Percentiles rank a stretch among this genome's conserved stretches.
These are phyloP conservation scores for Phytophthora uliginosa DNA, from an alignment of 352 stramenopile species.

Conservation along the genomic window DNA sequence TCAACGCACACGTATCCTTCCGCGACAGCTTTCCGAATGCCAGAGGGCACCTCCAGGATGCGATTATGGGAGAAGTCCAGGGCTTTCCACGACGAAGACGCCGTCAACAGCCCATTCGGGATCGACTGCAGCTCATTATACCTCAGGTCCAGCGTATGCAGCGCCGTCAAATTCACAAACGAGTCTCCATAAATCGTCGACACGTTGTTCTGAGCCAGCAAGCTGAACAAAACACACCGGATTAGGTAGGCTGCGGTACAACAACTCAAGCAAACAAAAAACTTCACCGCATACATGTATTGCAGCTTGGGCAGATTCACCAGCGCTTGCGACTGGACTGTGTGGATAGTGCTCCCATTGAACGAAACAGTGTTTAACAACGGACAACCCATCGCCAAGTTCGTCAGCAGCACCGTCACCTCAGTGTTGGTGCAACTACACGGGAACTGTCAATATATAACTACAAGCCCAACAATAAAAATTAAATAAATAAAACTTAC, in stretches of 20 bases:
- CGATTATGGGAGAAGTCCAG: conserved; percentile 69
- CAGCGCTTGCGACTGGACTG: conserved; percentile 53
- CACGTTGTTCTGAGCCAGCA: conserved; percentile 57
- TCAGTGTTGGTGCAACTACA: conserved; percentile 55
- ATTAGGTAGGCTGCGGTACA: neutral
- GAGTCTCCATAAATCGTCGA: conserved; percentile 48
- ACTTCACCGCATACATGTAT: conserved; percentile 39
- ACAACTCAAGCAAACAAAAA: neutral
- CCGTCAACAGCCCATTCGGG: conserved; percentile 47
- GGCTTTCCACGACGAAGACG: conserved; percentile 59
- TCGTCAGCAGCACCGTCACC: conserved; percentile 41
- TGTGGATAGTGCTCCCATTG: conserved; percentile 57
- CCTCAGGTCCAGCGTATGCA: conserved; percentile 70
- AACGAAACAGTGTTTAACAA: conserved; percentile 50
- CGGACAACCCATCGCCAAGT: conserved; percentile 50
- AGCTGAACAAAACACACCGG: conserved; percentile 26
- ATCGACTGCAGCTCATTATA: conserved; percentile 60
- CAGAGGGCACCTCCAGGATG: conserved; percentile 47
- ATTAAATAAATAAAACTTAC: conserved; percentile 31
- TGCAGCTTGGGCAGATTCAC: conserved; percentile 52
- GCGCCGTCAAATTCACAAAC: conserved; percentile 55
- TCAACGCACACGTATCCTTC: conserved; percentile 66
- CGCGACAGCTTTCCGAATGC: conserved; percentile 47
- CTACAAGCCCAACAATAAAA: neutral
- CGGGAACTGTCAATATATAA: conserved; percentile 5